Evolutionary conservation across 345 rosid species (phyloP).

Genomic region (Cardamine chenopodiifolia): DNA sequence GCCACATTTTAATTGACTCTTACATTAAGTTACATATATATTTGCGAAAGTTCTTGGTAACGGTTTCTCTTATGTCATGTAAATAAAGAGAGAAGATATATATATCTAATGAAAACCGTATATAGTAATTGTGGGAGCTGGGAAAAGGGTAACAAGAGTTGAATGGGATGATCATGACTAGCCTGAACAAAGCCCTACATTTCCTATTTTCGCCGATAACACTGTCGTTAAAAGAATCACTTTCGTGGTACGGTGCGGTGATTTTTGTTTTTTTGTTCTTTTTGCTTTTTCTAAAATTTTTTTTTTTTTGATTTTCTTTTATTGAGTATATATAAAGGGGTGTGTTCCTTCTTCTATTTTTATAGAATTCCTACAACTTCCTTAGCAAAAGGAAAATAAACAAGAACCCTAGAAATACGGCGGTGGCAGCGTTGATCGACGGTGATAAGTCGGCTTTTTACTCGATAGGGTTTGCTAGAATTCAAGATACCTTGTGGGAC

Average conservation of each 20-base stretch:
- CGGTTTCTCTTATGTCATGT: neutral
- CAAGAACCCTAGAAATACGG: slow-evolving; percentile 50
- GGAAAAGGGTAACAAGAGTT: slow-evolving; percentile 53
- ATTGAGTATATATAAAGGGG: neutral
- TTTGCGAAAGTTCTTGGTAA: slow-evolving; percentile 1
- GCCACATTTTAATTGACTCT: neutral
- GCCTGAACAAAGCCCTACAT: slow-evolving; percentile 58
- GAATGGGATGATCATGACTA: slow-evolving; percentile 68
- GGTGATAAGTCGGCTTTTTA: slow-evolving; percentile 72
- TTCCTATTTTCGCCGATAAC: slow-evolving; percentile 63
- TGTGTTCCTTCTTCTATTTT: neutral
- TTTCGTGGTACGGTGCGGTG: slow-evolving; percentile 31
- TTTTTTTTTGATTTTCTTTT: neutral
- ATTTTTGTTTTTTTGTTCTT: neutral
- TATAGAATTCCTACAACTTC: slow-evolving; percentile 68
- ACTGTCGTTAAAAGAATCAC: slow-evolving; percentile 56
- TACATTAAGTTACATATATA: neutral
- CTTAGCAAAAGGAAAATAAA: slow-evolving; percentile 36
- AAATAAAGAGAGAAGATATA: slow-evolving; percentile 66
- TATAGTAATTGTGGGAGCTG: slow-evolving; percentile 62
- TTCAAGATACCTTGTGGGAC: slow-evolving; percentile 91
- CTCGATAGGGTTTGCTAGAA: slow-evolving; percentile 59
- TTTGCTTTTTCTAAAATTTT: neutral
- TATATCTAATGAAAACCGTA: slow-evolving; percentile 69
- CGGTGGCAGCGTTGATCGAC: slow-evolving; percentile 64